Conservation (phyloP, 2,329 filamentous ascomycete species). For the Raffaelea ambrosiae region DNA sequence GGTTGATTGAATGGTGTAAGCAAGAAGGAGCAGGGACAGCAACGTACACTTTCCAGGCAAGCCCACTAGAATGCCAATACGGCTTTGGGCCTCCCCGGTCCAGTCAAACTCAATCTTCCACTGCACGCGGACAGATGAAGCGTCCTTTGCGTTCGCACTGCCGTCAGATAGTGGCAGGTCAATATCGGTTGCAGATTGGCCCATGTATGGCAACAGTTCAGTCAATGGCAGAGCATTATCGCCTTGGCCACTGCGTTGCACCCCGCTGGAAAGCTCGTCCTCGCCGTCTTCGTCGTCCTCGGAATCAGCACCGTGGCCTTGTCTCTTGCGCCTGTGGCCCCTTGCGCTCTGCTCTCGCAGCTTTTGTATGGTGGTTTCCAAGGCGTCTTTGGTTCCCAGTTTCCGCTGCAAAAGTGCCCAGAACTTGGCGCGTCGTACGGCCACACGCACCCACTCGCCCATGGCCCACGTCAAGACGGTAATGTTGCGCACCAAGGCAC, state of each 20-base stretch:
- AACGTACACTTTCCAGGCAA: constrained; percentile 57
- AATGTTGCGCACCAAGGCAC: constrained; percentile 47
- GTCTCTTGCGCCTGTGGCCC: constrained; percentile 10
- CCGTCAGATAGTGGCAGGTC: constrained; percentile 30
- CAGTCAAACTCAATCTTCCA: constrained; percentile 64
- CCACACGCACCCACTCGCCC: constrained; percentile 57
- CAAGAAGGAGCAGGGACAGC: constrained; percentile 19
- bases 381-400: constrained; percentile 28
- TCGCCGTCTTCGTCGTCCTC: constrained; percentile 7
- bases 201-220: constrained; percentile 46
- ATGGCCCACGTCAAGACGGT: constrained; percentile 58
- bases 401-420: constrained; percentile 48
- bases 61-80: constrained; percentile 43
- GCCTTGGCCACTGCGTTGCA: constrained; percentile 12
- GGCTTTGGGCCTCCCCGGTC: constrained; percentile 61
- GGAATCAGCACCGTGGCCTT: constrained; percentile 11
- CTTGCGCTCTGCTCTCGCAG: neutral
- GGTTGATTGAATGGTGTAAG: neutral
- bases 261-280: constrained; percentile 16
- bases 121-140: constrained; percentile 41
- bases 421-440: constrained; percentile 50
- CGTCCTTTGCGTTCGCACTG: constrained; percentile 20
- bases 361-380: constrained; percentile 9
- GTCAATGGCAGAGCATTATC: constrained; percentile 15
- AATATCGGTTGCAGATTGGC: constrained; percentile 41